These are phyloP conservation scores for Oryza glumipatula DNA, from an alignment of 176 grass and related monocot species.

Conservation along the genomic window DNA sequence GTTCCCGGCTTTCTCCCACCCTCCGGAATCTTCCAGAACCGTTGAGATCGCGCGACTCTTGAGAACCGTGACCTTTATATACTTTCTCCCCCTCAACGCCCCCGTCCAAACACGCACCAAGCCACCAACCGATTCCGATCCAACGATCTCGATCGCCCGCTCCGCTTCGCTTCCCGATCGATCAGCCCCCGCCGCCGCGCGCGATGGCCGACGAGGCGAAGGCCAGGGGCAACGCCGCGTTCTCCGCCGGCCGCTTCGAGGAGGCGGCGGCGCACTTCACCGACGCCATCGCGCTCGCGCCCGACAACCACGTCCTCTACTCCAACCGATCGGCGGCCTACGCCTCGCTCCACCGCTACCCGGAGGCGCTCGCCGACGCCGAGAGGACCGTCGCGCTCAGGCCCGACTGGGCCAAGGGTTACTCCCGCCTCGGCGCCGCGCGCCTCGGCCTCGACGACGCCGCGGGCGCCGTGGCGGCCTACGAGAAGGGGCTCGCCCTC, in stretches of 20 bases:
- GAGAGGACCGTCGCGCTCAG: slow-evolving; percentile 82
- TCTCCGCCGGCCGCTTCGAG: slow-evolving; percentile 57
- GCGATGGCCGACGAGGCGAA: slow-evolving; percentile 68
- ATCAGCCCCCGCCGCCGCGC: not conserved
- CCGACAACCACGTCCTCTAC: slow-evolving; percentile 70
- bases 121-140: slow-evolving; percentile 23
- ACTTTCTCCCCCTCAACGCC: not conserved
- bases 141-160: not conserved
- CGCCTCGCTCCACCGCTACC: slow-evolving; percentile 85
- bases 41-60: not conserved
- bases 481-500: slow-evolving; percentile 79
- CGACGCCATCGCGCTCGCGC: slow-evolving; percentile 61
- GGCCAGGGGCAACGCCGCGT: slow-evolving; percentile 70
- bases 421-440: slow-evolving; percentile 88
- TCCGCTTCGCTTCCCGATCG: slow-evolving; percentile 20
- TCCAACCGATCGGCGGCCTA: slow-evolving; percentile 94
- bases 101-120: not conserved
- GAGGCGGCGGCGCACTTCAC: slow-evolving; percentile 59
- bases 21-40: slow-evolving; percentile 58
- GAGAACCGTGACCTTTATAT: slow-evolving; percentile 8
- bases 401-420: slow-evolving; percentile 96
- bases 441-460: slow-evolving; percentile 78
- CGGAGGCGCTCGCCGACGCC: slow-evolving; percentile 79
- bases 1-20: slow-evolving; percentile 9
- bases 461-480: slow-evolving; percentile 58